phyloP scores from a whole-genome alignment of 306 rosid genomes.

The Morella rubra region DNA sequence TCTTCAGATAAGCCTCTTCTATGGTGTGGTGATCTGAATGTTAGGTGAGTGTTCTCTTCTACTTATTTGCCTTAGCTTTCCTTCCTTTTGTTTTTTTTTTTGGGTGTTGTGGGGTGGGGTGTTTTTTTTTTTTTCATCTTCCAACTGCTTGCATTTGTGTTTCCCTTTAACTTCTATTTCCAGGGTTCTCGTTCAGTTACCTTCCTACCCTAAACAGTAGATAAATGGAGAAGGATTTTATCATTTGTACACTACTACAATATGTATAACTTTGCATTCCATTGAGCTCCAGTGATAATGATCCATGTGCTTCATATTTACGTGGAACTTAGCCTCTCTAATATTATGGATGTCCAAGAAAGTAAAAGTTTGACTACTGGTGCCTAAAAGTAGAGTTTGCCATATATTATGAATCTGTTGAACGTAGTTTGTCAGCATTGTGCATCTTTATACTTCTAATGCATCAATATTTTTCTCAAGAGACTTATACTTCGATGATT shows the following conservation, averaged over 20 bases:
- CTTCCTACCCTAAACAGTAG: neutral
- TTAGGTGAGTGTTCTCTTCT: conserved; percentile 54
- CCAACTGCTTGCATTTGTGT: conserved; percentile 18
- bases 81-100: neutral
- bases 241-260: neutral
- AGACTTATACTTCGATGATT: conserved; percentile 7
- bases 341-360: conserved; percentile 6
- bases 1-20: conserved; percentile 87
- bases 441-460: neutral
- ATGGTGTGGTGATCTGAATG: conserved; percentile 99
- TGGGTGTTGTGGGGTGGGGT: conserved; percentile 6
- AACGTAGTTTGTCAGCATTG: conserved; percentile 3
- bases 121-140: conserved; percentile 23
- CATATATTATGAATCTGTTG: neutral
- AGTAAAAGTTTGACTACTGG: neutral
- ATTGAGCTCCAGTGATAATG: neutral
- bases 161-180: conserved; percentile 20
- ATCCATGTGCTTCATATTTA: conserved; percentile 8
- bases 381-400: conserved; percentile 14
- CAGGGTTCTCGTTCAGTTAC: neutral
- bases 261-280: neutral
- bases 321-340: conserved; percentile 10
- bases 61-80: neutral
- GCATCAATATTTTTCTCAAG: neutral
- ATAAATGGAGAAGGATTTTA: neutral